Conservation (phyloP, 1,284 basidiomycete genomes). For the Fomitopsis schrenkii region DNA sequence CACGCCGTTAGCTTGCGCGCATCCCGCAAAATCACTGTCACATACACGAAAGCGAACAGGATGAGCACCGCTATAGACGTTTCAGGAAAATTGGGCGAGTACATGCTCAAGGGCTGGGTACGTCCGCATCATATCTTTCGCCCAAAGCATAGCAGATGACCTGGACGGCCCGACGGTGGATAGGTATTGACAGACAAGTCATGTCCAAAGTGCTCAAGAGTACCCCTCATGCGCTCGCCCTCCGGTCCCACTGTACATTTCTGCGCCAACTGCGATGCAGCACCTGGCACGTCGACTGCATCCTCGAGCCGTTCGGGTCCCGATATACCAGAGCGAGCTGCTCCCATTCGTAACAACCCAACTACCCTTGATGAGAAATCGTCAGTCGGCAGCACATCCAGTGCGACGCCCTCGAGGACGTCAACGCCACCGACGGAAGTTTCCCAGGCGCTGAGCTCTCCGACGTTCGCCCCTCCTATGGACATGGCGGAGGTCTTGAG, state of each 20-base stretch:
- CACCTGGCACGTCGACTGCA: slow-evolving; percentile 13
- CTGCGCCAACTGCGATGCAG: slow-evolving; percentile 59
- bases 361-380: slow-evolving; percentile 27
- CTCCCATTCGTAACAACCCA: not conserved
- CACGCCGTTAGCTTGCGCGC: not conserved
- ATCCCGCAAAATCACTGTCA: not conserved
- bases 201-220: slow-evolving; percentile 54
- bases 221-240: slow-evolving; percentile 69
- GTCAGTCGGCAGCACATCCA: slow-evolving; percentile 44
- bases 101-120: slow-evolving; percentile 78
- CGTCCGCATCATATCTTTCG: slow-evolving; percentile 10
- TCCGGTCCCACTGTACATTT: slow-evolving; percentile 45
- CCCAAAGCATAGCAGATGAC: not conserved
- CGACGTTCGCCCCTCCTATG: slow-evolving; percentile 52
- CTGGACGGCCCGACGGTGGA: not conserved
- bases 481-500: slow-evolving; percentile 61
- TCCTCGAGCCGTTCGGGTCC: not conserved
- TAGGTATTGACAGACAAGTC: slow-evolving; percentile 65
- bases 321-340: too few relatives aligned
- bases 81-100: slow-evolving; percentile 58
- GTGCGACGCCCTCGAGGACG: slow-evolving; percentile 48
- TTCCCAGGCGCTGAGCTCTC: slow-evolving; percentile 55
- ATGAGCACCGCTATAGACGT: slow-evolving; percentile 57
- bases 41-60: not conserved
- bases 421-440: slow-evolving; percentile 75